Evolutionary conservation across 2,329 filamentous ascomycete genomes (phyloP).

Genomic region (Dactylellina haptotyla): DNA sequence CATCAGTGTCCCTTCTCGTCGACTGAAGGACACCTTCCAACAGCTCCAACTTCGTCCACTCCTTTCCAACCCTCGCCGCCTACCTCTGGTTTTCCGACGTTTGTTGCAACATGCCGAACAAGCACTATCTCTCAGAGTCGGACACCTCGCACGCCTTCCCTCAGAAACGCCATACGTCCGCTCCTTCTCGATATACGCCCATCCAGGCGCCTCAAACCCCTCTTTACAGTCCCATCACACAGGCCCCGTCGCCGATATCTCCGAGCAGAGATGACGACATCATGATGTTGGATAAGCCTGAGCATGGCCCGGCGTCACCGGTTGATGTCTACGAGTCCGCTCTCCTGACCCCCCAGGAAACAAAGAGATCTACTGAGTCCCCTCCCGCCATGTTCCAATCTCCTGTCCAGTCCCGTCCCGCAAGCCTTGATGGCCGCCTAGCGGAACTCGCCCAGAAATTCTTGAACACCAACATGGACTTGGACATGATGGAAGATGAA

Average conservation of each 20-base stretch:
- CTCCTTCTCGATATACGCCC: slow-evolving; percentile 48
- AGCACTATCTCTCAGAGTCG: slow-evolving; percentile 42
- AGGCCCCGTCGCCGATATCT: slow-evolving; percentile 52
- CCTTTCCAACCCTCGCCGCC: not conserved
- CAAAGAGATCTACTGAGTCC: slow-evolving; percentile 48
- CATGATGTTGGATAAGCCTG: slow-evolving; percentile 47
- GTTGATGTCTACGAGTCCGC: slow-evolving; percentile 42
- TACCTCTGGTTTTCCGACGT: not conserved
- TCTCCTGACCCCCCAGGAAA: slow-evolving; percentile 52
- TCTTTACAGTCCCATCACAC: slow-evolving; percentile 50
- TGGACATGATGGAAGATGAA: slow-evolving; percentile 32
- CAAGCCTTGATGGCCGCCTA: slow-evolving; percentile 43
- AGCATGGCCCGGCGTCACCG: slow-evolving; percentile 16
- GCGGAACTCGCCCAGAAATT: slow-evolving; percentile 32
- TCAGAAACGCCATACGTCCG: slow-evolving; percentile 52
- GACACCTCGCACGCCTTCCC: slow-evolving; percentile 39
- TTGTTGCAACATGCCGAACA: slow-evolving; percentile 49
- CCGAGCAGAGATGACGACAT: slow-evolving; percentile 40
- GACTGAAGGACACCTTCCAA: not conserved
- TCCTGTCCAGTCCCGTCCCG: slow-evolving; percentile 34
- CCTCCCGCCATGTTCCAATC: slow-evolving; percentile 49
- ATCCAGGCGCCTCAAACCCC: slow-evolving; percentile 44
- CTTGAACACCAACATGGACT: slow-evolving; percentile 8
- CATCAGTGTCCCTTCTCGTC: slow-evolving; percentile 2
- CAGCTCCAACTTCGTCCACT: not conserved